Percentiles rank a stretch among this genome's conserved stretches.
Conservation (phyloP, 352 stramenopile species). For the Phytophthora sansomeana region DNA sequence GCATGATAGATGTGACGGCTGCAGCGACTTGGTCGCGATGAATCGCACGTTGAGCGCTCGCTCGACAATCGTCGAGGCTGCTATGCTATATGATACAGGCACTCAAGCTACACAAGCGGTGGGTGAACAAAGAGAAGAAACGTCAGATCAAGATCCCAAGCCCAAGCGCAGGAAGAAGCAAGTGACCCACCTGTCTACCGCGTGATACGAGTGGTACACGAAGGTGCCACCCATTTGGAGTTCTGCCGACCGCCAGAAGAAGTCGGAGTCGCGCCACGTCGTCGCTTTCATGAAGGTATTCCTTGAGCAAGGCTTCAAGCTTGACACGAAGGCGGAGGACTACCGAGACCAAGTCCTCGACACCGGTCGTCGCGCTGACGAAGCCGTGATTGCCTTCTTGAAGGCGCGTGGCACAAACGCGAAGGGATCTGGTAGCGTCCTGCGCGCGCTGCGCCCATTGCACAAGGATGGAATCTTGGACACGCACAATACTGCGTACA, state of each 20-base stretch:
- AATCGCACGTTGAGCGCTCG: not conserved
- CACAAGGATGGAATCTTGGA: conserved; percentile 2
- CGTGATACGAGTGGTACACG: conserved; percentile 28
- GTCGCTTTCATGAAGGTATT: too few relatives aligned
- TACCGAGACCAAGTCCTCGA: too few relatives aligned
- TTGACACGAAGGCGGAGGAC: too few relatives aligned
- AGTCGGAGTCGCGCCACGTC: too few relatives aligned
- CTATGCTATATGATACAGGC: not conserved
- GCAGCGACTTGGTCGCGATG: too few relatives aligned
- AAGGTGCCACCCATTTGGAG: conserved; percentile 1
- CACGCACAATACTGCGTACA: conserved; percentile 13
- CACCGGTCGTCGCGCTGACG: too few relatives aligned
- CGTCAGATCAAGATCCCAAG: conserved; percentile 10
- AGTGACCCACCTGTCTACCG: conserved; percentile 22
- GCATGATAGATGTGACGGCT: too few relatives aligned
- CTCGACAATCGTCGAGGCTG: not conserved
- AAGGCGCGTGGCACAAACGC: not conserved
- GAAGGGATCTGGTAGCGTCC: not conserved
- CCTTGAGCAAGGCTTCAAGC: too few relatives aligned
- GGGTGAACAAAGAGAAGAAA: too few relatives aligned
- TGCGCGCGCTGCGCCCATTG: conserved; percentile 2
- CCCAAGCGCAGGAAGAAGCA: conserved; percentile 16
- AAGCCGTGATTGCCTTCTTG: conserved; percentile 6
- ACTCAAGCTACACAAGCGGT: not conserved
- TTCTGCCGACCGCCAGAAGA: conserved; percentile 24